These are phyloP conservation scores for Fusarium nygamai DNA, from an alignment of 2,329 filamentous ascomycete species.

Conservation along the genomic window DNA sequence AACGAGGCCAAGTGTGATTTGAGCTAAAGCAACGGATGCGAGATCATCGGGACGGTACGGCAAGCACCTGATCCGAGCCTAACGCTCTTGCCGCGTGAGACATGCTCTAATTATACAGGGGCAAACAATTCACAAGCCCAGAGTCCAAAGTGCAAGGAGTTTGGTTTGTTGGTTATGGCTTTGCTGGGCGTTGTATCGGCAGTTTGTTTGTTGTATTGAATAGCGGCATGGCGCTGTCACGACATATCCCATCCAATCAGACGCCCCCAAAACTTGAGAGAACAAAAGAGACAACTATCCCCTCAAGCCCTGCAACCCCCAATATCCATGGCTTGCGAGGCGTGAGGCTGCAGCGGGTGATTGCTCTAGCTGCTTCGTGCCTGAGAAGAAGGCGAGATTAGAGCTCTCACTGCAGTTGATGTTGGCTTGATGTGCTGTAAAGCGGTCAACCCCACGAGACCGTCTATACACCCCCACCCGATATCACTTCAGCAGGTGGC, in stretches of 20 bases:
- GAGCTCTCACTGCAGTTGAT: not conserved
- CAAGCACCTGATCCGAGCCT: slow-evolving; percentile 35
- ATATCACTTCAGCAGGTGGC: slow-evolving; percentile 14
- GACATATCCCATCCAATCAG: slow-evolving; percentile 11
- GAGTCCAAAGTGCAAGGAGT: not conserved
- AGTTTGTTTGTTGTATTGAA: slow-evolving; percentile 12
- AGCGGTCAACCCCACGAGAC: slow-evolving; percentile 16
- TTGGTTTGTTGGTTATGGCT: slow-evolving; percentile 5
- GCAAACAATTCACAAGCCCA: not conserved
- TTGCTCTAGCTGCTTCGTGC: slow-evolving; percentile 13
- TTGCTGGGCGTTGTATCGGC: not conserved
- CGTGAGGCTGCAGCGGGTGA: slow-evolving; percentile 21
- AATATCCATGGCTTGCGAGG: slow-evolving; percentile 8
- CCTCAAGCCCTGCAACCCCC: not conserved
- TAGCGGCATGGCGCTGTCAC: slow-evolving; percentile 23
- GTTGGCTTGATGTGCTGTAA: not conserved
- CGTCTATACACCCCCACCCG: slow-evolving; percentile 23
- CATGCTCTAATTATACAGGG: slow-evolving; percentile 1
- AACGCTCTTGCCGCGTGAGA: slow-evolving; percentile 26
- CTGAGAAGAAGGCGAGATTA: slow-evolving; percentile 8
- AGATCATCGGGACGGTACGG: slow-evolving; percentile 35
- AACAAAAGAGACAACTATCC: slow-evolving; percentile 30
- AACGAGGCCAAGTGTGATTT: not conserved
- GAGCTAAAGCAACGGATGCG: slow-evolving; percentile 24
- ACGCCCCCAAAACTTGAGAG: slow-evolving; percentile 4